phyloP scores from a whole-genome alignment of 257 asterid genomes.

The Ophiorrhiza pumila region DNA sequence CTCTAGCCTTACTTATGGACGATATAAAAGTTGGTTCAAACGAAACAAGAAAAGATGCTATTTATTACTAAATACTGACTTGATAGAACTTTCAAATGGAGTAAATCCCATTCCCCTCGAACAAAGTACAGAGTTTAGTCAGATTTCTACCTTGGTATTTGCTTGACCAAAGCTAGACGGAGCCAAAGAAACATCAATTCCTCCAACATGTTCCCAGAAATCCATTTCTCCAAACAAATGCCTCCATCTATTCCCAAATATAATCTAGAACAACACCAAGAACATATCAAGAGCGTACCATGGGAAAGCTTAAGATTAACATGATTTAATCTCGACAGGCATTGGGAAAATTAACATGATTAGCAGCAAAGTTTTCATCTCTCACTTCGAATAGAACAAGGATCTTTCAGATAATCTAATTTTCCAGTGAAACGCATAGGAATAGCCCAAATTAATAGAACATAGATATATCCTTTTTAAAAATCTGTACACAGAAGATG shows the following conservation, averaged over 20 bases:
- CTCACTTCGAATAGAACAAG: background rate
- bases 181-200: constrained; percentile 76
- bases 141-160: constrained; percentile 70
- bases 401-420: background rate
- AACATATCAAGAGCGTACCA: constrained; percentile 13
- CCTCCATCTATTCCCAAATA: constrained; percentile 92
- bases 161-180: constrained; percentile 98
- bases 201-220: constrained; percentile 98
- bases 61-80: background rate
- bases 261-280: constrained; percentile 47
- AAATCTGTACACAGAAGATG: background rate
- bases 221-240: constrained; percentile 86
- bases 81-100: background rate
- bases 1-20: background rate
- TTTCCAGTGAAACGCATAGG: background rate
- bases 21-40: background rate
- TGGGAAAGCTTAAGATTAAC: background rate
- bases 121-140: constrained; percentile 1
- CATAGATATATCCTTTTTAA: background rate
- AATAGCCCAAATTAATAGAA: background rate
- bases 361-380: background rate
- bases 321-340: background rate
- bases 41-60: background rate
- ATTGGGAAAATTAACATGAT: background rate
- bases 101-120: background rate